Percentiles rank a stretch among this genome's conserved stretches.
These are phyloP conservation scores for Salvia rosmarinus DNA, from an alignment of 257 asterid genomes.

Conservation along the genomic window DNA sequence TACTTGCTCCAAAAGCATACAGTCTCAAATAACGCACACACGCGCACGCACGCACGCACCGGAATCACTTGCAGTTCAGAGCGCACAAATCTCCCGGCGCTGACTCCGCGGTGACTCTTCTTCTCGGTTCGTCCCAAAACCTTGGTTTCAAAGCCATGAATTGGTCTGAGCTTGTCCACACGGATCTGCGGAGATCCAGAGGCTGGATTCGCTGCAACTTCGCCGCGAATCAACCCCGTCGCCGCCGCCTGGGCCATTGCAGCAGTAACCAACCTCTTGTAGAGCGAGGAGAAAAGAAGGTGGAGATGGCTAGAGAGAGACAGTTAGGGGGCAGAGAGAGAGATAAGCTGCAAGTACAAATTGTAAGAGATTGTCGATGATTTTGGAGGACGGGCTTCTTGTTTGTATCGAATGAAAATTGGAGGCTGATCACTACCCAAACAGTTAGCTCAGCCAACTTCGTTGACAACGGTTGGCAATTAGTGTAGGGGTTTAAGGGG, in stretches of 20 bases:
- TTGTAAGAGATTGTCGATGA: slow-evolving; percentile 49
- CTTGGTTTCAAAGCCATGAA: slow-evolving; percentile 52
- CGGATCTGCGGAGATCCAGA: slow-evolving; percentile 55
- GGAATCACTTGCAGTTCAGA: slow-evolving; percentile 59
- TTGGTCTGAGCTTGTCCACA: slow-evolving; percentile 61
- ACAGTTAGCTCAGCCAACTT: slow-evolving; percentile 18
- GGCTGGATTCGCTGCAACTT: slow-evolving; percentile 49
- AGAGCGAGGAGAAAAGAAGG: no score
- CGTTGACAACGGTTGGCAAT: slow-evolving; percentile 21
- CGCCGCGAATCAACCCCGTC: slow-evolving; percentile 61
- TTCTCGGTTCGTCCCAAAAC: slow-evolving; percentile 44
- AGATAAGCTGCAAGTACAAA: slow-evolving; percentile 20
- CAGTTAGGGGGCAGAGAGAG: not conserved
- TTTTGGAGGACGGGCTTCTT: slow-evolving; percentile 51
- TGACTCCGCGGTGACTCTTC: slow-evolving; percentile 44
- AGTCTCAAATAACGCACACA: slow-evolving; percentile 9
- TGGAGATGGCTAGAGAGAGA: slow-evolving; percentile 17
- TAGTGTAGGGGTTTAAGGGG: slow-evolving; percentile 13
- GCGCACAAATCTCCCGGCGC: slow-evolving; percentile 49
- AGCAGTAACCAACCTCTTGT: slow-evolving; percentile 8
- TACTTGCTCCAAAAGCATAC: slow-evolving; percentile 15
- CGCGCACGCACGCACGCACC: no score
- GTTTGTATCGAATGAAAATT: slow-evolving; percentile 56
- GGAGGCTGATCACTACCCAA: slow-evolving; percentile 13
- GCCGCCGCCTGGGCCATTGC: slow-evolving; percentile 82